Evolutionary conservation across 1,139 yeast genomes (phyloP).

Genomic region (Pichia inconspicua): DNA sequence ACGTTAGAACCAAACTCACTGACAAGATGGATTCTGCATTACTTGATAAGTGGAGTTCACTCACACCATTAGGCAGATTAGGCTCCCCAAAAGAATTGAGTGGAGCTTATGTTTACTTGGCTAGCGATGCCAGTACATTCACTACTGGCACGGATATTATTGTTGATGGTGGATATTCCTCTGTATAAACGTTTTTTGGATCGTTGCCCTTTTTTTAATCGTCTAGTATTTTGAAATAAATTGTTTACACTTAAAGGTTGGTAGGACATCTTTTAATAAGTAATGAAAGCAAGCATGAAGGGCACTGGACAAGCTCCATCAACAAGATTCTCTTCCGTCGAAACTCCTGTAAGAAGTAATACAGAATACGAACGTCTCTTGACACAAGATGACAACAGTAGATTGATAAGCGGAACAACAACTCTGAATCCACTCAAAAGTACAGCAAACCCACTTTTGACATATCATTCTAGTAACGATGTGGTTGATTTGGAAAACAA

Average conservation of each 20-base stretch:
- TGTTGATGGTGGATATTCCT: constrained; percentile 79
- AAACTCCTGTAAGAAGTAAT: background rate
- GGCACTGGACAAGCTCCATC: background rate
- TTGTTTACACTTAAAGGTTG: background rate
- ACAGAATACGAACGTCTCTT: background rate
- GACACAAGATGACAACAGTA: background rate
- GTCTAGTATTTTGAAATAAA: background rate
- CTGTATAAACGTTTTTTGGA: constrained; percentile 1
- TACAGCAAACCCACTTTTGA: background rate
- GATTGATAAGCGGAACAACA: background rate
- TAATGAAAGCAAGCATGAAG: background rate
- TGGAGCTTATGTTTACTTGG: constrained; percentile 82
- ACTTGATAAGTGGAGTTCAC: constrained; percentile 44
- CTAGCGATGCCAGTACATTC: constrained; percentile 77
- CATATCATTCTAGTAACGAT: background rate
- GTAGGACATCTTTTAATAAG: background rate
- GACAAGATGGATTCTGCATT: constrained; percentile 32
- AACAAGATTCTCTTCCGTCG: background rate
- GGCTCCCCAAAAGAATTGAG: constrained; percentile 69
- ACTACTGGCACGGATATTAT: constrained; percentile 77
- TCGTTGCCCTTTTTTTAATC: background rate
- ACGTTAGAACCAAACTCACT: constrained; percentile 41
- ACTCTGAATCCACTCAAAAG: background rate
- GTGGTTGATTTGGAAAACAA: background rate
- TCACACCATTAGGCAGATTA: constrained; percentile 79